A percentile compares a stretch with the other conserved stretches of the same genome.
phyloP scores from a whole-genome alignment of 805 yeast species.

The Kodamaea leandrae region DNA sequence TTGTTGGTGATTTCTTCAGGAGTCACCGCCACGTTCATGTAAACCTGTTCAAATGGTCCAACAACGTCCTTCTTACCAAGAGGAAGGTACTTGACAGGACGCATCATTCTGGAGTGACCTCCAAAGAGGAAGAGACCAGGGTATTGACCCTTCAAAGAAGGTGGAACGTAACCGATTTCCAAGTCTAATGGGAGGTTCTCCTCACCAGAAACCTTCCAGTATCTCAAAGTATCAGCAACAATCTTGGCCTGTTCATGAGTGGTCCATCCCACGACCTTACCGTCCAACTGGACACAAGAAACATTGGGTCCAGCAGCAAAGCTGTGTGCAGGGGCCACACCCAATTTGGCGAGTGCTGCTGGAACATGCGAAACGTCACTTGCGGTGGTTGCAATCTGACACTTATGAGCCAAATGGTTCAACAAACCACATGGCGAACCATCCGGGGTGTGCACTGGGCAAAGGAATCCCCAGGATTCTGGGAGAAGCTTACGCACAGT shows the following conservation, averaged over 20 bases:
- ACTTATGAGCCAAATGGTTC: constrained; percentile 94
- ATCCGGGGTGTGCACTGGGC: constrained; percentile 99
- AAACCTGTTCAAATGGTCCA: constrained; percentile 98
- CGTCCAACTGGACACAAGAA: constrained; percentile 92
- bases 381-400: constrained; percentile 76
- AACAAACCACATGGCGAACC: constrained; percentile 98
- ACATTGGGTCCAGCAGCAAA: constrained; percentile 84
- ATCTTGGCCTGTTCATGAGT: constrained; percentile 82
- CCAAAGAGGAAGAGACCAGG: constrained; percentile 93
- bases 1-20: constrained; percentile 84
- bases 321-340: constrained; percentile 77
- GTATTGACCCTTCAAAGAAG: constrained; percentile 93
- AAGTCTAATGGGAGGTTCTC: constrained; percentile 79
- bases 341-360: constrained; percentile 60
- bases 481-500: constrained; percentile 95
- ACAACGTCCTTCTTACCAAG: constrained; percentile 78
- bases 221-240: constrained; percentile 86
- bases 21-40: constrained; percentile 92
- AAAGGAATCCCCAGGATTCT: constrained; percentile 97
- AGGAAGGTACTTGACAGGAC: constrained; percentile 92
- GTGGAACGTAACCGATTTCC: constrained; percentile 95
- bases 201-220: constrained; percentile 83
- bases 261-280: constrained; percentile 90
- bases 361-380: constrained; percentile 76
- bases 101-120: constrained; percentile 90